These are phyloP conservation scores for Sambucus nigra DNA, from an alignment of 129 eudicot species.

Conservation along the genomic window DNA sequence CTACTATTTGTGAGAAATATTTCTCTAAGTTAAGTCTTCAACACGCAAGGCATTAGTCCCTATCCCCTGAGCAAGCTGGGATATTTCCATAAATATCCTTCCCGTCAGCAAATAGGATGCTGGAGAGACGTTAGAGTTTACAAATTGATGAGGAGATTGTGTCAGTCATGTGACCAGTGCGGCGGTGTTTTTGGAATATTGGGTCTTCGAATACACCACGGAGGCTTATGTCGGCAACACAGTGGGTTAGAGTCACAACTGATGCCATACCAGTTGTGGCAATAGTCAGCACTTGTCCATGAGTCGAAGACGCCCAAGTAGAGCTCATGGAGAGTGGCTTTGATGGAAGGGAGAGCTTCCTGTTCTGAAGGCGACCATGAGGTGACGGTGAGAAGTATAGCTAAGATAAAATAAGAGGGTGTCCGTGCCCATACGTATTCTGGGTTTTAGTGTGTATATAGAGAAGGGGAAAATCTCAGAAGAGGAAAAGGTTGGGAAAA, in stretches of 20 bases:
- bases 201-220: slow-evolving; percentile 95
- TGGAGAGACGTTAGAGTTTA: slow-evolving; percentile 49
- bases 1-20: too few species aligned
- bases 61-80: too few species aligned
- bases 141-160: slow-evolving; percentile 74
- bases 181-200: slow-evolving; percentile 49
- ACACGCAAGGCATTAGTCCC: too few species aligned
- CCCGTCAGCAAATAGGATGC: slow-evolving; percentile 79
- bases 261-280: slow-evolving; percentile 80
- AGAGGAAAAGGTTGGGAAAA: too few species aligned
- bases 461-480: too few species aligned
- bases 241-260: slow-evolving; percentile 62
- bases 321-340: slow-evolving; percentile 59
- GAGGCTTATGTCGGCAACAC: slow-evolving; percentile 84
- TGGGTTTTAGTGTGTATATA: too few species aligned
- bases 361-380: slow-evolving; percentile 64
- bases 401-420: slow-evolving; percentile 18
- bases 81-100: slow-evolving; percentile 79
- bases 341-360: slow-evolving; percentile 60
- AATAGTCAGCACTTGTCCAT: slow-evolving; percentile 87
- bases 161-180: slow-evolving; percentile 85
- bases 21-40: too few species aligned
- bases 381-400: slow-evolving; percentile 15
- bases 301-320: slow-evolving; percentile 66
- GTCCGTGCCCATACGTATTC: too few species aligned